Conservation (phyloP, 495 filamentous ascomycete genomes). For the Xylaria scruposa region DNA sequence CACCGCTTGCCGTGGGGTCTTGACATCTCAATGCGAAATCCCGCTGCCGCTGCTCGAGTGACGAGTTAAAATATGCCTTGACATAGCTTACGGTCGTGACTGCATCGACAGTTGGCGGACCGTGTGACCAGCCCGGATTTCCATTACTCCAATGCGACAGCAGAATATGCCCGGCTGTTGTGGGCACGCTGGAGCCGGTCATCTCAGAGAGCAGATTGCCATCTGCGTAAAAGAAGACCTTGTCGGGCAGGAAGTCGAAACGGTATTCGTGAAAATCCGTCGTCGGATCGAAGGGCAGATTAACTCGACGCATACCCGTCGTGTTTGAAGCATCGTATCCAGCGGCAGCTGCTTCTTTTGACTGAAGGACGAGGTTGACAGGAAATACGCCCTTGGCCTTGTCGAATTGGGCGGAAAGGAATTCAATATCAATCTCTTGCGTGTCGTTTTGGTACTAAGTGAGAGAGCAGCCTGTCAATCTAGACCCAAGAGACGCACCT, state of each 20-base stretch:
- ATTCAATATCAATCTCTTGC: slow-evolving; percentile 82
- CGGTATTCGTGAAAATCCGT: slow-evolving; percentile 74
- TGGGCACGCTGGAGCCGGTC: slow-evolving; percentile 61
- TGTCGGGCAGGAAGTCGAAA: slow-evolving; percentile 70
- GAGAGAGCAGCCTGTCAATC: background rate
- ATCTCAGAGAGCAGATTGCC: slow-evolving; percentile 60
- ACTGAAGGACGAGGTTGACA: slow-evolving; percentile 76
- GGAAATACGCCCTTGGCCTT: slow-evolving; percentile 53
- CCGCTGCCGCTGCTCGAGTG: slow-evolving; percentile 46
- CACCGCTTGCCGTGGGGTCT: slow-evolving; percentile 44
- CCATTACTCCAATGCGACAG: slow-evolving; percentile 83
- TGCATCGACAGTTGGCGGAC: slow-evolving; percentile 68
- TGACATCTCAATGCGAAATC: slow-evolving; percentile 58
- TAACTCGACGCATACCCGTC: slow-evolving; percentile 57
- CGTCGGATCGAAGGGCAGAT: slow-evolving; percentile 68
- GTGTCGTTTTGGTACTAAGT: slow-evolving; percentile 74
- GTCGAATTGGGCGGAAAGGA: slow-evolving; percentile 67
- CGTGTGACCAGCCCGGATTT: slow-evolving; percentile 68
- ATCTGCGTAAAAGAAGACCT: slow-evolving; percentile 71
- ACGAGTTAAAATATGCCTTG: slow-evolving; percentile 81
- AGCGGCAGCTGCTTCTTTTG: slow-evolving; percentile 55
- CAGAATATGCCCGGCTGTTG: slow-evolving; percentile 65
- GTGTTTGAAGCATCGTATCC: slow-evolving; percentile 66
- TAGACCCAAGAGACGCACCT: background rate
- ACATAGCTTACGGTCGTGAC: slow-evolving; percentile 67